Conservation (phyloP, 257 asterid genomes). For the Solanum lycopersicoides region DNA sequence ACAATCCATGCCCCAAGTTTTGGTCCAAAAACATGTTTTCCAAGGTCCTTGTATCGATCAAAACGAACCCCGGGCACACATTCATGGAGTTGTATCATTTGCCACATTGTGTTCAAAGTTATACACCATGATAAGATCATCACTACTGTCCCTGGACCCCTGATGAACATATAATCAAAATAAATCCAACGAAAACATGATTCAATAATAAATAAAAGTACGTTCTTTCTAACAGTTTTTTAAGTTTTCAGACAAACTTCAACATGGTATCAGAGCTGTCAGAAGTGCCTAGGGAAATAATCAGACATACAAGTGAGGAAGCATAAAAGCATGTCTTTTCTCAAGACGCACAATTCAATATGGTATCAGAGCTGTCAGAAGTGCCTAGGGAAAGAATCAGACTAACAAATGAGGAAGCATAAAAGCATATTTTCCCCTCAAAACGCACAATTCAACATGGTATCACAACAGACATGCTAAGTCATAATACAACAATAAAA, state of each 20-base stretch:
- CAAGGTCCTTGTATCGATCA: constrained; percentile 63
- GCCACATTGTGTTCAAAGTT: constrained; percentile 86
- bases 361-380: background rate
- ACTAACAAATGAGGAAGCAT: background rate
- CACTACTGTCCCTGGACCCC: constrained; percentile 83
- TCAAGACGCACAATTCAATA: too few relatives aligned
- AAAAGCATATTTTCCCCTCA: background rate
- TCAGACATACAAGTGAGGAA: too few relatives aligned
- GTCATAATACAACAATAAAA: background rate
- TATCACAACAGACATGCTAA: background rate
- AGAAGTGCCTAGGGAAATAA: too few relatives aligned
- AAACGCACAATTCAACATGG: background rate
- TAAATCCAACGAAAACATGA: background rate
- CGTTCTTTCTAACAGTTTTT: background rate
- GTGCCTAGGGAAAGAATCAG: background rate
- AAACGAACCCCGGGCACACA: constrained; percentile 75
- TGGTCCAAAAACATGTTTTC: constrained; percentile 66
- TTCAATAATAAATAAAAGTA: background rate
- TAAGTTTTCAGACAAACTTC: background rate
- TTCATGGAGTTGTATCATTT: constrained; percentile 82
- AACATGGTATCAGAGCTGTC: background rate
- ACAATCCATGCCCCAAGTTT: constrained; percentile 74
- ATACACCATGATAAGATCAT: constrained; percentile 71
- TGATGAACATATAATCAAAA: background rate
- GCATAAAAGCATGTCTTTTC: too few relatives aligned